Percentiles rank a stretch among this genome's conserved stretches.
Evolutionary conservation across 2,329 filamentous ascomycete species (phyloP).

Genomic region (Cercospora sp.): DNA sequence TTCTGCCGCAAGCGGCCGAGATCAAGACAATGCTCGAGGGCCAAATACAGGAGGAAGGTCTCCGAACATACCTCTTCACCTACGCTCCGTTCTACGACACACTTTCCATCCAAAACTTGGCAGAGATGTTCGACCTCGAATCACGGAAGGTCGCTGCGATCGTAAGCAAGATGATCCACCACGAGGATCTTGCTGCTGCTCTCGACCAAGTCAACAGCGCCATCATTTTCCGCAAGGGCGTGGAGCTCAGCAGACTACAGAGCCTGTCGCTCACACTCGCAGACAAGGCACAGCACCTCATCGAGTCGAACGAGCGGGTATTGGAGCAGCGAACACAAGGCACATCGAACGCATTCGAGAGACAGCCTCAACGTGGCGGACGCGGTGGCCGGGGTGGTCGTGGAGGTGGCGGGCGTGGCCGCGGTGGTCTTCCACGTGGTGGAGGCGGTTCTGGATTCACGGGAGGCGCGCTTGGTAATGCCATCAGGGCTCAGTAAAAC

Average conservation of each 20-base stretch:
- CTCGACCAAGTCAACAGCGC: constrained; percentile 96
- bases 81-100: constrained; percentile 99
- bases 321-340: constrained; percentile 96
- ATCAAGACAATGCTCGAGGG: constrained; percentile 97
- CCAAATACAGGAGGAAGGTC: constrained; percentile 97
- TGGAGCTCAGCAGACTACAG: constrained; percentile 94
- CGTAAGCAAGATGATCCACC: constrained; percentile 98
- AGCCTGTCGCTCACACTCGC: constrained; percentile 89
- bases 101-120: constrained; percentile 78
- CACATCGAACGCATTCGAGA: constrained; percentile 90
- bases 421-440: constrained; percentile 60
- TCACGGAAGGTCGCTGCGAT: constrained; percentile 89
- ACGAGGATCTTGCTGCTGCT: constrained; percentile 94
- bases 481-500: constrained; percentile 49
- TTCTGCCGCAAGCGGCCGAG: constrained; percentile 87
- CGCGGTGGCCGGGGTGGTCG: constrained; percentile 62
- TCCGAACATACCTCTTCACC: constrained; percentile 97
- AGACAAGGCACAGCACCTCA: constrained; percentile 93
- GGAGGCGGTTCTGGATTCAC: constrained; percentile 81
- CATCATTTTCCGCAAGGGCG: constrained; percentile 98
- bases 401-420: constrained; percentile 60
- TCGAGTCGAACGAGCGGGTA: constrained; percentile 96
- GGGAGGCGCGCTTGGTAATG: constrained; percentile 70
- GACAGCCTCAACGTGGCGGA: constrained; percentile 74
- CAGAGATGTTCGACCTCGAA: constrained; percentile 92